phyloP scores from a whole-genome alignment of 164 flowering plant species.

The Chloranthus sessilifolius region DNA sequence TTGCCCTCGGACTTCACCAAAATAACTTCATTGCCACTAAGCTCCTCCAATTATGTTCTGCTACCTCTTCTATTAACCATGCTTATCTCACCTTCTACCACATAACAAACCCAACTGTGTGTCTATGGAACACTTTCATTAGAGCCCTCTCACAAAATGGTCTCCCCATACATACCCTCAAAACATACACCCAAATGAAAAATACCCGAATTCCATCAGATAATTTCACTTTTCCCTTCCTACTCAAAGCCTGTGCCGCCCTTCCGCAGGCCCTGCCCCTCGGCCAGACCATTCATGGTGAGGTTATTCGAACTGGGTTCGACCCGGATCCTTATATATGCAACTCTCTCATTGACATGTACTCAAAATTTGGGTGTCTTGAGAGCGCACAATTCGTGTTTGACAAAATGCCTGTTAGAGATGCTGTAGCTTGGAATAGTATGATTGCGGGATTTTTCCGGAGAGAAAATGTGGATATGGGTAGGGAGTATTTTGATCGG shows the following conservation, averaged over 20 bases:
- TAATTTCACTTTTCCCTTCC: conserved; percentile 20
- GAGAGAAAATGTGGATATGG: conserved; percentile 14
- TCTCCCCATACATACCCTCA: conserved; percentile 11
- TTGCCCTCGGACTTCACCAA: conserved; percentile 18
- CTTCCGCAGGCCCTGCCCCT: conserved; percentile 13
- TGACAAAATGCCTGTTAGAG: conserved; percentile 14
- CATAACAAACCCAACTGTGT: conserved; percentile 12
- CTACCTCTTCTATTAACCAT: conserved; percentile 15
- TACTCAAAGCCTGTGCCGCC: conserved; percentile 18
- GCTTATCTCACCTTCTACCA: conserved; percentile 18
- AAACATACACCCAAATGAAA: conserved; percentile 14
- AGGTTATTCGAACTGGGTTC: conserved; percentile 15
- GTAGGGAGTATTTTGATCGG: conserved; percentile 16
- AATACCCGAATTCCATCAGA: conserved; percentile 11
- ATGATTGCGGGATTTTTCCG: conserved; percentile 23
- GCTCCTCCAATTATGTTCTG: conserved; percentile 11
- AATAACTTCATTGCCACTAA: conserved; percentile 19
- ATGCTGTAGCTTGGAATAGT: conserved; percentile 22
- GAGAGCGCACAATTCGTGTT: conserved; percentile 13
- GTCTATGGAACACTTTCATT: conserved; percentile 17
- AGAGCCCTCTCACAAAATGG: conserved; percentile 17
- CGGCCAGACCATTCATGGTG: conserved; percentile 15
- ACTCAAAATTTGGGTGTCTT: conserved; percentile 10
- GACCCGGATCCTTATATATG: conserved; percentile 8
- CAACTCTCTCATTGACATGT: conserved; percentile 15